Evolutionary conservation across 2,329 filamentous ascomycete species (phyloP).

Genomic region (Tolypocladium endophyticum): DNA sequence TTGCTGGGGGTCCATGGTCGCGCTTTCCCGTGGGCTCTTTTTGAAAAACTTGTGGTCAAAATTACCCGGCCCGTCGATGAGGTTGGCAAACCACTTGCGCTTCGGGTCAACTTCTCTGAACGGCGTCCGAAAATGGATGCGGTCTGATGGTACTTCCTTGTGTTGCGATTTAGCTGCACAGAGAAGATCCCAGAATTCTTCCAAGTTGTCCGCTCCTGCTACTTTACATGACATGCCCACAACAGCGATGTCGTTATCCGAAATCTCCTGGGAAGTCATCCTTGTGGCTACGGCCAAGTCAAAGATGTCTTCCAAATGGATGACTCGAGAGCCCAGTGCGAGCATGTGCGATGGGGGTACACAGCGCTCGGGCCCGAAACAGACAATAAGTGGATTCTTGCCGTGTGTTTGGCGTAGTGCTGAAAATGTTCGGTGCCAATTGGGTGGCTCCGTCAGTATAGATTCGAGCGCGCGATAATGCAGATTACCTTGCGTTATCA

Average conservation of each 20-base stretch:
- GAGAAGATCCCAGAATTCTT: slow-evolving; percentile 21
- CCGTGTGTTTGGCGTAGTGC: not conserved
- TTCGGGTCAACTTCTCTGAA: not conserved
- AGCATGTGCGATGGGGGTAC: not conserved
- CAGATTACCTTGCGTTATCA: not conserved
- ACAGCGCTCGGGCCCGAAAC: not conserved
- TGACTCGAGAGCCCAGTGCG: not conserved
- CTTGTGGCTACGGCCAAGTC: not conserved
- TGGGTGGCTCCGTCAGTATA: not conserved
- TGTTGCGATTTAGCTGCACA: slow-evolving; percentile 5
- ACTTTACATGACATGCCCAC: slow-evolving; percentile 29
- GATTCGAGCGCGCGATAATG: not conserved
- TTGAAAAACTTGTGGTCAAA: slow-evolving; percentile 33
- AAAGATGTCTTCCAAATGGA: not conserved
- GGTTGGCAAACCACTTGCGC: slow-evolving; percentile 11
- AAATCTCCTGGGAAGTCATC: not conserved
- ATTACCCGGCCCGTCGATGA: slow-evolving; percentile 9
- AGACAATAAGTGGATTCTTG: not conserved
- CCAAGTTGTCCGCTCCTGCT: slow-evolving; percentile 20
- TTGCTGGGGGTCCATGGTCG: slow-evolving; percentile 28
- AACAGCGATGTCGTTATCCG: slow-evolving; percentile 18
- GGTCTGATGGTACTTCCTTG: not conserved
- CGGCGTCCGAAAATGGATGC: not conserved
- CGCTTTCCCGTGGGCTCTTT: slow-evolving; percentile 22
- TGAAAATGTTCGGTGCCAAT: not conserved